Percentiles rank a stretch among this genome's conserved stretches.
Evolutionary conservation across 2,329 filamentous ascomycete genomes (phyloP).

Genomic region (Colletotrichum lupini): DNA sequence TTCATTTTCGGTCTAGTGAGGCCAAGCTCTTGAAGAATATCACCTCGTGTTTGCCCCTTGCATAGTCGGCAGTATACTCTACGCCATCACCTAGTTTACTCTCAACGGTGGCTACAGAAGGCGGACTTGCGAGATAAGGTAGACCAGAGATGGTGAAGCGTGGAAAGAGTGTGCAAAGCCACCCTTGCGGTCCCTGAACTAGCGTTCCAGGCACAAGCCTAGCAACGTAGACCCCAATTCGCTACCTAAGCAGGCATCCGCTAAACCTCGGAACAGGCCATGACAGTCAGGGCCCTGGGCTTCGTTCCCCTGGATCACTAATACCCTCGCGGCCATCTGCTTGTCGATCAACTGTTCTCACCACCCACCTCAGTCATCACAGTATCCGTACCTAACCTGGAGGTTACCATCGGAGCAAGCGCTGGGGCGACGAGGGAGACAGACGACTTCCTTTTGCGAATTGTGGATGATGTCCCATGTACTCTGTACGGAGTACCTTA

Average conservation of each 20-base stretch:
- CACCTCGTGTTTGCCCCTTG: background rate
- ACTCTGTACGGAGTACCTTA: no score
- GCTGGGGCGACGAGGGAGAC: no score
- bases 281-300: slow-evolving; percentile 20
- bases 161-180: background rate
- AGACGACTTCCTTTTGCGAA: no score
- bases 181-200: slow-evolving; percentile 30
- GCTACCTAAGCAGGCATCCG: background rate
- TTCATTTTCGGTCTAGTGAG: background rate
- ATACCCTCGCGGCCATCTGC: slow-evolving; percentile 21
- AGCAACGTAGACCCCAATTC: background rate
- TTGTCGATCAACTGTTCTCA: slow-evolving; percentile 25
- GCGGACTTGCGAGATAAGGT: background rate
- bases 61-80: background rate
- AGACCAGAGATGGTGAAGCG: background rate
- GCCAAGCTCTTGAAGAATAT: background rate
- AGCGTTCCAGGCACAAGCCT: slow-evolving; percentile 26
- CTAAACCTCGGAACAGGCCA: slow-evolving; percentile 2
- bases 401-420: no score
- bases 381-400: no score
- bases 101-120: background rate
- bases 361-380: no score
- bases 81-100: background rate
- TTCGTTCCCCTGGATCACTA: slow-evolving; percentile 11
- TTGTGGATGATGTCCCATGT: no score